A percentile compares a stretch with the other conserved stretches of the same genome.
These are phyloP conservation scores for Diaporthe capsici DNA, from an alignment of 2,329 filamentous ascomycete species.

Conservation along the genomic window DNA sequence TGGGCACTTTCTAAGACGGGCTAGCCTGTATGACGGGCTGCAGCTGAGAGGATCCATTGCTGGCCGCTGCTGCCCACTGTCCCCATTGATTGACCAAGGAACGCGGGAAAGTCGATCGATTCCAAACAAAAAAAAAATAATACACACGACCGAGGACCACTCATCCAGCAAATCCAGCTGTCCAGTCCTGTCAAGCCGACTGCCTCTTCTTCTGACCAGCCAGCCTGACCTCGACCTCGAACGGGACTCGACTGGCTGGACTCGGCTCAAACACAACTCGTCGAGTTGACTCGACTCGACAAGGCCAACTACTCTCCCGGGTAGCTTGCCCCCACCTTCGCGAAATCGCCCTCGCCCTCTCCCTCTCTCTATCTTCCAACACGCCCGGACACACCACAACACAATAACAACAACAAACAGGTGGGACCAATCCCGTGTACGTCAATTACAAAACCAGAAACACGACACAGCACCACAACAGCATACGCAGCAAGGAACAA, in stretches of 20 bases:
- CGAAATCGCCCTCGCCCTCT: constrained; percentile 13
- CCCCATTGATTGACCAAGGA: constrained; percentile 39
- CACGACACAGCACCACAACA: not conserved
- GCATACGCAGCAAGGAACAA: not conserved
- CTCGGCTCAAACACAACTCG: constrained; percentile 5
- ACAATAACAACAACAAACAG: constrained; percentile 20
- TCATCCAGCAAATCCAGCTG: constrained; percentile 14
- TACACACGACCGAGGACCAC: constrained; percentile 8
- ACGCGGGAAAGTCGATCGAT: constrained; percentile 42
- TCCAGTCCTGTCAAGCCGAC: constrained; percentile 30
- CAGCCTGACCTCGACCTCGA: not conserved
- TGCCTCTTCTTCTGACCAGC: constrained; percentile 17
- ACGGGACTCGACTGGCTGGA: constrained; percentile 11
- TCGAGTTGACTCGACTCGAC: constrained; percentile 20
- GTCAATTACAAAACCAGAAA: constrained; percentile 5
- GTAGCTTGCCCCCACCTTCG: constrained; percentile 16
- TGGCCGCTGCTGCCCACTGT: constrained; percentile 21
- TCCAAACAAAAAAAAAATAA: constrained; percentile 37
- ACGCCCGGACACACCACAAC: constrained; percentile 17
- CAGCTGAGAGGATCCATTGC: constrained; percentile 38
- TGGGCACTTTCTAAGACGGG: constrained; percentile 35
- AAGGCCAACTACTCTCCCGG: not conserved
- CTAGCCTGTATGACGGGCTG: constrained; percentile 33
- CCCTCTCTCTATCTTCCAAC: constrained; percentile 4
- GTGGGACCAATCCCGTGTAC: constrained; percentile 27